These are phyloP conservation scores for Podila minutissima DNA, from an alignment of 192 early-diverging fungal genomes.

Conservation along the genomic window DNA sequence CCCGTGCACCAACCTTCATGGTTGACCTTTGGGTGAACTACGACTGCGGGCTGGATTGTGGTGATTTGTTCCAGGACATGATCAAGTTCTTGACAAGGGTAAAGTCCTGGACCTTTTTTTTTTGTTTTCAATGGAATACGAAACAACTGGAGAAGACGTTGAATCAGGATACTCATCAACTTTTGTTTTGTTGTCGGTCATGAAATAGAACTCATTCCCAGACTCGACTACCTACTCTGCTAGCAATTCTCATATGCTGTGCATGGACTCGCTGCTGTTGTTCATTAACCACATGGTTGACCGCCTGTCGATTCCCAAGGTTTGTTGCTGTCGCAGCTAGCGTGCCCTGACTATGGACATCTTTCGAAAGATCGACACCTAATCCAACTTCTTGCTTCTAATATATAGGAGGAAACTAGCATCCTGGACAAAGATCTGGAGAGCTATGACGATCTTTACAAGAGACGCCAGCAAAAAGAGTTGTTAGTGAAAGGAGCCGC, in stretches of 20 bases:
- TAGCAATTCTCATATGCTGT: slow-evolving; percentile 72
- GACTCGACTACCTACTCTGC: slow-evolving; percentile 73
- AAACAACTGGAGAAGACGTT: no score
- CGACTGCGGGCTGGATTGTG: slow-evolving; percentile 86
- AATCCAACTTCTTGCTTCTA: slow-evolving; percentile 1
- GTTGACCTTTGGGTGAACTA: slow-evolving; percentile 94
- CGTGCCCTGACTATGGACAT: no score
- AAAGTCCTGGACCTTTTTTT: neutral
- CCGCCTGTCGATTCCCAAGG: slow-evolving; percentile 51
- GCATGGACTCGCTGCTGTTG: slow-evolving; percentile 77
- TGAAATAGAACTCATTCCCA: slow-evolving; percentile 73
- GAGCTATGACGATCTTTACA: slow-evolving; percentile 40
- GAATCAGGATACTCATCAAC: neutral
- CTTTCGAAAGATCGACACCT: no score
- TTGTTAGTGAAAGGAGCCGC: slow-evolving; percentile 80
- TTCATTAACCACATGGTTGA: slow-evolving; percentile 79
- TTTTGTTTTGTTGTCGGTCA: slow-evolving; percentile 3
- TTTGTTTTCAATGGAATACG: no score
- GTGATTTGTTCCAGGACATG: slow-evolving; percentile 90
- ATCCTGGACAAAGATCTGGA: slow-evolving; percentile 24
- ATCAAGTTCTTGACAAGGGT: slow-evolving; percentile 82
- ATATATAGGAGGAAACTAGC: slow-evolving; percentile 35
- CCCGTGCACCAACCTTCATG: slow-evolving; percentile 78
- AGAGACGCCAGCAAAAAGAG: slow-evolving; percentile 77
- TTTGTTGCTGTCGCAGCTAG: neutral